These are phyloP conservation scores for Epichloe bromicola DNA, from an alignment of 2,329 filamentous ascomycete species.

Conservation along the genomic window DNA sequence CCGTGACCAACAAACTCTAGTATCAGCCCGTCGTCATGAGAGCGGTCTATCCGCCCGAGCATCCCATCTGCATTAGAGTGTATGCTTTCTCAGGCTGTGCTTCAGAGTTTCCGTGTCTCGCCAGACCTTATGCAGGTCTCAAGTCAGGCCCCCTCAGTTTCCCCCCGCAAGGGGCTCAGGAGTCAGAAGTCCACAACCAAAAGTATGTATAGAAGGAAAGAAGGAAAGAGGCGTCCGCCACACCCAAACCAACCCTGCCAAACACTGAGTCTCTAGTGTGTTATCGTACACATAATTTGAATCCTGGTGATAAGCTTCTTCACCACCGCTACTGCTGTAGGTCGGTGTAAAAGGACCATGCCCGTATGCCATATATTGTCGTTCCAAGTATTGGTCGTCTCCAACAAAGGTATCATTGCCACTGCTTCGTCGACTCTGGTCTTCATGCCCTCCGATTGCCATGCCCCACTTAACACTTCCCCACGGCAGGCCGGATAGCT, in stretches of 20 bases:
- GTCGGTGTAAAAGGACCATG: conserved; percentile 12
- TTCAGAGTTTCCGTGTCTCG: not conserved
- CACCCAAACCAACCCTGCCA: not conserved
- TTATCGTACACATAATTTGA: conserved; percentile 15
- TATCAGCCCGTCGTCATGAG: not conserved
- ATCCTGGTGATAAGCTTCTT: conserved; percentile 22
- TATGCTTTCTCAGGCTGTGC: not conserved
- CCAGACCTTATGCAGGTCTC: not conserved
- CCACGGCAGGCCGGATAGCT: conserved; percentile 57
- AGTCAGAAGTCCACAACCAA: not conserved
- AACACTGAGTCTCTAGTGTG: not conserved
- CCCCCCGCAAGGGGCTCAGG: not conserved
- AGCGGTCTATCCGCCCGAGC: not conserved
- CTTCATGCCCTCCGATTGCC: conserved; percentile 38
- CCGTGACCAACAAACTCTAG: not conserved
- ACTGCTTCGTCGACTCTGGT: conserved; percentile 30
- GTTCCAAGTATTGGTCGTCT: conserved; percentile 20
- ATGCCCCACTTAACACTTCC: conserved; percentile 51
- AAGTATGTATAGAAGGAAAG: not conserved
- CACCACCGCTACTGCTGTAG: conserved; percentile 20
- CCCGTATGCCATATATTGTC: conserved; percentile 15
- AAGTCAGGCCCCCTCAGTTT: not conserved
- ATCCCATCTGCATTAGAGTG: no score
- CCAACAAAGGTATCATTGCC: conserved; percentile 22
- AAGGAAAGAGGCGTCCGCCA: not conserved